phyloP scores from a whole-genome alignment of 192 early-diverging fungal species.

The Funneliformis mosseae region DNA sequence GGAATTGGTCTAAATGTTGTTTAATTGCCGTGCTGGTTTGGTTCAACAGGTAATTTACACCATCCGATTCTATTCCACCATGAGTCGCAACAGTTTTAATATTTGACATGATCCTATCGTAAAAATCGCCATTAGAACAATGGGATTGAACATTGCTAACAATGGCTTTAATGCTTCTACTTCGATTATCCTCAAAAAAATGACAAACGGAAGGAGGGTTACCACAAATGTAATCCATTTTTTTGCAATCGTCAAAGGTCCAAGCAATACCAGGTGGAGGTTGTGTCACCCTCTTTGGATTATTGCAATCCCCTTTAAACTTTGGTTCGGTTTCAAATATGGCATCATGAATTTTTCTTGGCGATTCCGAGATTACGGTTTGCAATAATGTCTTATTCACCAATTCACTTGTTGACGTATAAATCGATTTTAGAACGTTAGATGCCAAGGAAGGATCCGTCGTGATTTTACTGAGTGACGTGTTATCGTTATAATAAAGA shows the following conservation, averaged over 20 bases:
- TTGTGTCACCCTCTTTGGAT: conserved; percentile 50
- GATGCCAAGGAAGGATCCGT: no score
- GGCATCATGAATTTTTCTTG: conserved; percentile 41
- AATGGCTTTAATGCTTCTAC: neutral
- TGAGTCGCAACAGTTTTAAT: neutral
- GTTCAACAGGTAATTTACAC: neutral
- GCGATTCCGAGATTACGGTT: conserved; percentile 34
- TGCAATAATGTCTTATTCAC: conserved; percentile 28
- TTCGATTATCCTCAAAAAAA: neutral
- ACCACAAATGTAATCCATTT: conserved; percentile 61
- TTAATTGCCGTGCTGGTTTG: neutral
- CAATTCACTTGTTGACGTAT: conserved; percentile 35
- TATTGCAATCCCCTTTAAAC: conserved; percentile 63
- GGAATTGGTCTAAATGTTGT: neutral
- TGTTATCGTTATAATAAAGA: conserved; percentile 25
- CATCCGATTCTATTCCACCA: neutral
- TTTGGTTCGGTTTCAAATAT: conserved; percentile 52
- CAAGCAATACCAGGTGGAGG: conserved; percentile 52
- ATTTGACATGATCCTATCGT: neutral
- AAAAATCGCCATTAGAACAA: neutral
- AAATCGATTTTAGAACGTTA: neutral
- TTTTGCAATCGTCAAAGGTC: conserved; percentile 54
- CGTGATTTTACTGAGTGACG: no score
- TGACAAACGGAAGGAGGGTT: conserved; percentile 64
- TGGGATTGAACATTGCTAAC: neutral